Percentiles rank a stretch among this genome's conserved stretches.
Conservation (phyloP, 495 filamentous ascomycete genomes). For the Sabuloglossum arenarium region DNA sequence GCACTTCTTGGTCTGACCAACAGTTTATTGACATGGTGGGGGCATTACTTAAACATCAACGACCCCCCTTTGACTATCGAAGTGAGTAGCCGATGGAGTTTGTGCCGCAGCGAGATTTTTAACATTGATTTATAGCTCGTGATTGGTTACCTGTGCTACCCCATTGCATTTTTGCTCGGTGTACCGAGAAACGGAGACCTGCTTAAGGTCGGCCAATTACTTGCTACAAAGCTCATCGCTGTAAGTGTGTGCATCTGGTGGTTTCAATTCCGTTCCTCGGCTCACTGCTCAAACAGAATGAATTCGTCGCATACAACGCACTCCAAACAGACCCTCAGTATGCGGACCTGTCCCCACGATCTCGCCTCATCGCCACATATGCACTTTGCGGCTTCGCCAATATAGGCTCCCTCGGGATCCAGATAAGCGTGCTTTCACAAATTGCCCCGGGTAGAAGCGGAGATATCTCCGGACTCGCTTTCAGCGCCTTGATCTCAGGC, state of each 20-base stretch:
- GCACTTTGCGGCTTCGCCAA: slow-evolving; percentile 48
- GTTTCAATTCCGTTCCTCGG: too few relatives aligned
- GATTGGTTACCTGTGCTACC: slow-evolving; percentile 67
- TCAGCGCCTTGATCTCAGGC: slow-evolving; percentile 60
- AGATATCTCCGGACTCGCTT: slow-evolving; percentile 53
- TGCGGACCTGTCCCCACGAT: slow-evolving; percentile 37
- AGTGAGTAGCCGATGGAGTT: slow-evolving; percentile 16
- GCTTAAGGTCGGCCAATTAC: slow-evolving; percentile 52
- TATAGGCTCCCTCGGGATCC: slow-evolving; percentile 61
- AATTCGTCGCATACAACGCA: slow-evolving; percentile 37
- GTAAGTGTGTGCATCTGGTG: slow-evolving; percentile 15
- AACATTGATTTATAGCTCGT: slow-evolving; percentile 17
- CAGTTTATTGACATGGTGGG: slow-evolving; percentile 77
- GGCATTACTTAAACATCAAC: slow-evolving; percentile 55
- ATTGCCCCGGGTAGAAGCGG: slow-evolving; percentile 50
- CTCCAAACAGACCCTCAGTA: slow-evolving; percentile 20
- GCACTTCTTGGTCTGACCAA: slow-evolving; percentile 56
- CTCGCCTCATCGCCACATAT: slow-evolving; percentile 51
- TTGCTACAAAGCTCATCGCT: slow-evolving; percentile 64
- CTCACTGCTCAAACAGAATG: slow-evolving; percentile 34
- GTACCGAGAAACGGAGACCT: slow-evolving; percentile 50
- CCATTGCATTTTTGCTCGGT: slow-evolving; percentile 67
- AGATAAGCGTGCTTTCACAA: slow-evolving; percentile 70
- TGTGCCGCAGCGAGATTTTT: not conserved
- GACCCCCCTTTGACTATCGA: slow-evolving; percentile 48